phyloP scores from a whole-genome alignment of 2,329 filamentous ascomycete genomes.

The Mycosphaerella arachidis region DNA sequence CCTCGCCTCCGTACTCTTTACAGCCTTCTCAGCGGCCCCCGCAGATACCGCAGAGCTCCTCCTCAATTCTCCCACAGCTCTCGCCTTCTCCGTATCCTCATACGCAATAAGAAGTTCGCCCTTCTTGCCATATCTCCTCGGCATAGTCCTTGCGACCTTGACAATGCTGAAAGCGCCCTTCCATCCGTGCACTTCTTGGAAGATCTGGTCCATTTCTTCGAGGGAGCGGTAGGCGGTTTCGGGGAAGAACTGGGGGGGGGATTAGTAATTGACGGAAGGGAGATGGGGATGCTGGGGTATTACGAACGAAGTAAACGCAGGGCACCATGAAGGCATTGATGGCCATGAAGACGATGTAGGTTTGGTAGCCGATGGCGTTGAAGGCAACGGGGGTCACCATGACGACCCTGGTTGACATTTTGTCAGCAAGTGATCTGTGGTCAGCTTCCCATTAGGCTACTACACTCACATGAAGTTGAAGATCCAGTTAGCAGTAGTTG shows the following conservation, averaged over 20 bases:
- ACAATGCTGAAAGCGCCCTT: conserved; percentile 56
- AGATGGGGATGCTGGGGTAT: neutral
- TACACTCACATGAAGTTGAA: conserved; percentile 16
- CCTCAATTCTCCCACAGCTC: conserved; percentile 19
- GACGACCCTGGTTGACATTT: conserved; percentile 27
- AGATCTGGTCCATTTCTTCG: conserved; percentile 62
- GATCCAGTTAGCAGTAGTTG: conserved; percentile 41
- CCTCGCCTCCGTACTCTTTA: neutral
- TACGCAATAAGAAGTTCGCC: conserved; percentile 55
- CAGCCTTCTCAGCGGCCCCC: neutral
- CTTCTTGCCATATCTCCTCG: conserved; percentile 55
- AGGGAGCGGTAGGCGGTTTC: conserved; percentile 61
- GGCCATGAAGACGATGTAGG: conserved; percentile 59
- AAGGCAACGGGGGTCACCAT: conserved; percentile 61
- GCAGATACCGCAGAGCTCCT: conserved; percentile 21
- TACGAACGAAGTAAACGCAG: conserved; percentile 28
- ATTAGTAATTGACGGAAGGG: neutral
- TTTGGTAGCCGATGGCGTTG: conserved; percentile 53
- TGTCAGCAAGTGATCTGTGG: too few relatives aligned
- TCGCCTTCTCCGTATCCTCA: conserved; percentile 36
- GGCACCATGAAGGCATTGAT: conserved; percentile 61
- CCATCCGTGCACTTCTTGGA: conserved; percentile 25
- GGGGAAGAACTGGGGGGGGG: conserved; percentile 49
- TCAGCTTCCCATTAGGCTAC: neutral
- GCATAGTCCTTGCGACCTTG: conserved; percentile 47